Conservation (phyloP, 139 green algal species). For the Chlamydomonas sp. region DNA sequence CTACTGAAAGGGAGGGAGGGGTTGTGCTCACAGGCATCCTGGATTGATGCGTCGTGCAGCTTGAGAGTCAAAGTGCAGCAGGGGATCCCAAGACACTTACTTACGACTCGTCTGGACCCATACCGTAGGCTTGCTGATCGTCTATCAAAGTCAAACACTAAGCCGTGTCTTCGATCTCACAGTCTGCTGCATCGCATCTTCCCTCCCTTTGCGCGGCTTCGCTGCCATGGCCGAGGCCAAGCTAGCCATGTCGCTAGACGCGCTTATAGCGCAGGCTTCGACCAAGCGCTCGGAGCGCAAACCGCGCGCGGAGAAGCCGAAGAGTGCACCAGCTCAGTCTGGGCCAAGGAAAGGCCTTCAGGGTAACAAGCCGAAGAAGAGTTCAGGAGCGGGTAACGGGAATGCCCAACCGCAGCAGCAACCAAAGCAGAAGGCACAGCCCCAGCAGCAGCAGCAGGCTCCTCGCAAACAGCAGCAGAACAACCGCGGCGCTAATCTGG, state of each 20-base stretch:
- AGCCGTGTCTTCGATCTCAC: no score
- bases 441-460: background rate
- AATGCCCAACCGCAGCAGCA: background rate
- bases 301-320: background rate
- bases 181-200: background rate
- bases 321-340: background rate
- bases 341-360: conserved; percentile 17
- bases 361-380: background rate
- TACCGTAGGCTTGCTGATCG: no score
- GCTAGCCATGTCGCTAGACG: conserved; percentile 26
- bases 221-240: background rate
- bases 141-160: no score
- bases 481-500: background rate
- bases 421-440: background rate
- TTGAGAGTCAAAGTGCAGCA: no score
- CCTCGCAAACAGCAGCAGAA: background rate
- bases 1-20: no score
- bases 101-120: no score
- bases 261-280: conserved; percentile 11
- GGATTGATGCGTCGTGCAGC: no score
- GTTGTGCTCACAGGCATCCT: no score
- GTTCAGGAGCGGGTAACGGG: background rate
- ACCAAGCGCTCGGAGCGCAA: conserved; percentile 3
- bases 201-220: background rate
- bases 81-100: no score